Percentiles rank a stretch among this genome's conserved stretches.
phyloP scores from a whole-genome alignment of 2,329 filamentous ascomycete species.

The Ophiocordyceps unilateralis region DNA sequence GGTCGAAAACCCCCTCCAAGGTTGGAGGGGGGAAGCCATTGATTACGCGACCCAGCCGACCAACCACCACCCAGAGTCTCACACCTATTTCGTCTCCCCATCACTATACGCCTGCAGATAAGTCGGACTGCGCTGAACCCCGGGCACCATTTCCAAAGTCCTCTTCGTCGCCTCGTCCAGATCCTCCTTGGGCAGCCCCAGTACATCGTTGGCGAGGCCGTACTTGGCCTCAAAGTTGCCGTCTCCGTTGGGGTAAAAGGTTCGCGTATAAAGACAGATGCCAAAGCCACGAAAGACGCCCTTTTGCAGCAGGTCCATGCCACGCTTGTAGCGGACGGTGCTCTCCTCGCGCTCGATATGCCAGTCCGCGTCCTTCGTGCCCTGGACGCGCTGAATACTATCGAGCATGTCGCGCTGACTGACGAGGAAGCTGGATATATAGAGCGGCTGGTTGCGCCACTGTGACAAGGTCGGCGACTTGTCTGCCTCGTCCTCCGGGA shows the following conservation, averaged over 20 bases:
- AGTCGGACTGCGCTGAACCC: neutral
- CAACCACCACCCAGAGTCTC: too few relatives aligned
- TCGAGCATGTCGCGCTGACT: slow-evolving; percentile 49
- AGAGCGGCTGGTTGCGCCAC: slow-evolving; percentile 28
- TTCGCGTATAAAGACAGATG: slow-evolving; percentile 34
- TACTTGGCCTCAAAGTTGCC: slow-evolving; percentile 23
- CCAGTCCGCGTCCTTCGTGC: slow-evolving; percentile 43
- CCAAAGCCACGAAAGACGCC: slow-evolving; percentile 24
- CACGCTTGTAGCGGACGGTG: slow-evolving; percentile 25
- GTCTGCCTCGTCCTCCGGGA: slow-evolving; percentile 22
- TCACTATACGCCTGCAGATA: neutral
- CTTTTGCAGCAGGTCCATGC: slow-evolving; percentile 22
- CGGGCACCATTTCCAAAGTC: slow-evolving; percentile 23
- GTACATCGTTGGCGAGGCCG: slow-evolving; percentile 25
- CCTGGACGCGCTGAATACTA: slow-evolving; percentile 39
- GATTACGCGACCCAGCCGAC: too few relatives aligned
- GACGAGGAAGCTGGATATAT: slow-evolving; percentile 37
- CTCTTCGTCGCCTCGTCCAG: slow-evolving; percentile 36
- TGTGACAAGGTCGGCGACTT: slow-evolving; percentile 18
- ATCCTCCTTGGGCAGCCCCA: slow-evolving; percentile 41
- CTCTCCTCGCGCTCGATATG: slow-evolving; percentile 29
- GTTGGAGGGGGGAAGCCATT: too few relatives aligned
- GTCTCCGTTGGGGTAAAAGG: slow-evolving; percentile 28
- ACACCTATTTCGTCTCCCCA: neutral
- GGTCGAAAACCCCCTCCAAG: too few relatives aligned